Conservation (phyloP, 768 basidiomycete genomes). For the Agrocybe pediades region DNA sequence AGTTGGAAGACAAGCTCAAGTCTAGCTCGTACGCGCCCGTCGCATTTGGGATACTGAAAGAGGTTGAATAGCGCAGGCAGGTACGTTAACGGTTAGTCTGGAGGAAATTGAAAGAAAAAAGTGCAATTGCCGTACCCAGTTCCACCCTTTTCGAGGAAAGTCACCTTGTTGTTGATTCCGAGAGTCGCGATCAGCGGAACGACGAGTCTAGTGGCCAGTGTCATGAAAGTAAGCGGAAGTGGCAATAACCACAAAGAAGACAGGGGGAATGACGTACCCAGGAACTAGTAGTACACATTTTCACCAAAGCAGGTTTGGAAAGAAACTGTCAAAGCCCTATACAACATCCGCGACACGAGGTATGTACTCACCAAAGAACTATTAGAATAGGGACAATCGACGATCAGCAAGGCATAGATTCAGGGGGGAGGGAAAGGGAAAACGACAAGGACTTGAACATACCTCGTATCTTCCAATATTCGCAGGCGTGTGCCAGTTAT, state of each 20-base stretch:
- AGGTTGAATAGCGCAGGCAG: neutral
- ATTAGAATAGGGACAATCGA: constrained; percentile 6
- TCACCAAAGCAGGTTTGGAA: constrained; percentile 10
- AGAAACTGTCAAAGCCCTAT: constrained; percentile 13
- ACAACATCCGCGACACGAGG: neutral
- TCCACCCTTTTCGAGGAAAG: constrained; percentile 75
- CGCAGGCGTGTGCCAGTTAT: constrained; percentile 65
- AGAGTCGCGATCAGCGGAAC: constrained; percentile 76
- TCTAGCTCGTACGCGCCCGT: constrained; percentile 84
- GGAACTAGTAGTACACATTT: constrained; percentile 43
- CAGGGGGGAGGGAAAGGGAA: neutral
- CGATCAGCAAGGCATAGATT: neutral
- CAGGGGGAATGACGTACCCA: constrained; percentile 36
- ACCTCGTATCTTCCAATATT: constrained; percentile 76
- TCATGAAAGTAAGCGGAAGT: constrained; percentile 9
- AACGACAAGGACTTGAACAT: constrained; percentile 22
- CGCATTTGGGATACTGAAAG: constrained; percentile 51
- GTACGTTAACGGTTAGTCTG: neutral
- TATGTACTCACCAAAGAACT: constrained; percentile 48
- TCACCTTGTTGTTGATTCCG: constrained; percentile 80
- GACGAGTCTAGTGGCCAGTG: constrained; percentile 68
- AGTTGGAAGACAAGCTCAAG: constrained; percentile 51
- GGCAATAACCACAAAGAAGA: constrained; percentile 1
- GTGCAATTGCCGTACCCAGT: constrained; percentile 64
- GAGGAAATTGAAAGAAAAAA: neutral